Conservation (phyloP, 1,284 basidiomycete genomes). For the Pseudozyma thailandica region DNA sequence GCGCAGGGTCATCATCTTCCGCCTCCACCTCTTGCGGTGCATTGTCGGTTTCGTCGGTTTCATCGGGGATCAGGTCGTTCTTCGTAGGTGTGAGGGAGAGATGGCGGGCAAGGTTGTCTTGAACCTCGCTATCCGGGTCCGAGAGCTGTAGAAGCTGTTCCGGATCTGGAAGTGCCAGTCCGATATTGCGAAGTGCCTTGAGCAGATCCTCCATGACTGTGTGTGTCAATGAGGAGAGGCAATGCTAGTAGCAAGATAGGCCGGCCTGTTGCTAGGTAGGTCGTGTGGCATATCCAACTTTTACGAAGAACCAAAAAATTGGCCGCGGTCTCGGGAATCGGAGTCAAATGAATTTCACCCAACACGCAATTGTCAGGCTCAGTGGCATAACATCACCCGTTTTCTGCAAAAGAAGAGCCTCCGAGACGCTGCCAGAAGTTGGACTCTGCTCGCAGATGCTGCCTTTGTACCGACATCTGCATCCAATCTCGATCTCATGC, state of each 20-base stretch:
- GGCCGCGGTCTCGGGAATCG: constrained; percentile 26
- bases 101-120: constrained; percentile 59
- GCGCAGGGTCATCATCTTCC: constrained; percentile 21
- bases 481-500: not conserved
- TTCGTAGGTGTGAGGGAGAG: constrained; percentile 54
- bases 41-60: not conserved
- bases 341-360: too few species aligned
- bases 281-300: constrained; percentile 12
- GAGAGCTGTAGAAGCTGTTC: constrained; percentile 63
- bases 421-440: too few species aligned
- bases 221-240: not conserved
- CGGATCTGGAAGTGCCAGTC: constrained; percentile 52
- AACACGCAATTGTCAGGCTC: too few species aligned
- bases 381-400: not conserved
- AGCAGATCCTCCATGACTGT: constrained; percentile 62
- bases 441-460: too few species aligned
- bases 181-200: constrained; percentile 59
- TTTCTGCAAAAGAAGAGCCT: too few species aligned
- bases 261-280: not conserved
- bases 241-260: too few species aligned
- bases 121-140: constrained; percentile 52
- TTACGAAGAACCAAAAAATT: constrained; percentile 38
- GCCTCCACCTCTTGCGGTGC: not conserved
- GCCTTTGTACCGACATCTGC: too few species aligned
- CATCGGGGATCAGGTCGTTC: constrained; percentile 17